Percentiles rank a stretch among this genome's conserved stretches.
Evolutionary conservation across 2,329 filamentous ascomycete species (phyloP).

Genomic region (Didymella lethalis): DNA sequence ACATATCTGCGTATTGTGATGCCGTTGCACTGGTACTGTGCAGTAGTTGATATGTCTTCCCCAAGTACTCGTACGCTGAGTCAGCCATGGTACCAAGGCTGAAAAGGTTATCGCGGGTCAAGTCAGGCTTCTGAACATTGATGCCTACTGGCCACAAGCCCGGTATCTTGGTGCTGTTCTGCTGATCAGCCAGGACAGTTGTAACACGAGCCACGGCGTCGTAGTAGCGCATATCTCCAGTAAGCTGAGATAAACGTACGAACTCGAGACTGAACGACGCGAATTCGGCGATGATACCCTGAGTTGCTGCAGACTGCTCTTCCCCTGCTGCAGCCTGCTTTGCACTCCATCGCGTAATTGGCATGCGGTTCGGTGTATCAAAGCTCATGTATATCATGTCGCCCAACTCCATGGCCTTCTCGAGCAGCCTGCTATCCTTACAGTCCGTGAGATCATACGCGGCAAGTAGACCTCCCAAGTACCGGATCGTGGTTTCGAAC

Average conservation of each 20-base stretch:
- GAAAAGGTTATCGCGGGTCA: conserved; percentile 52
- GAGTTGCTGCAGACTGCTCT: conserved; percentile 45
- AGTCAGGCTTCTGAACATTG: conserved; percentile 27
- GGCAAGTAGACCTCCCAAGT: conserved; percentile 71
- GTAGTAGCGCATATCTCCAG: conserved; percentile 54
- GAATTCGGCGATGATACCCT: conserved; percentile 54
- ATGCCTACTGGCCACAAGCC: conserved; percentile 54
- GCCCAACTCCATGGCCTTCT: conserved; percentile 67
- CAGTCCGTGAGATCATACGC: conserved; percentile 70
- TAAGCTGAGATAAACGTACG: conserved; percentile 53
- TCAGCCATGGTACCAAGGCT: conserved; percentile 45
- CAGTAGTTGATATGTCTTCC: conserved; percentile 36
- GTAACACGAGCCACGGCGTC: conserved; percentile 54
- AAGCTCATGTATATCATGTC: conserved; percentile 70
- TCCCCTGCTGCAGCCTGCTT: conserved; percentile 32
- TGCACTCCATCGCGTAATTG: conserved; percentile 53
- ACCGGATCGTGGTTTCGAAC: conserved; percentile 74
- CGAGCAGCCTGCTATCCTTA: conserved; percentile 58
- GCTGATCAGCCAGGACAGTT: conserved; percentile 49
- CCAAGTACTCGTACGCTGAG: conserved; percentile 50
- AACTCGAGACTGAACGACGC: conserved; percentile 56
- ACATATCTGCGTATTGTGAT: conserved; percentile 59
- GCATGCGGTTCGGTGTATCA: conserved; percentile 71
- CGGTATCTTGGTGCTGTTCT: conserved; percentile 51
- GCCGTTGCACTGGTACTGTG: conserved; percentile 35